phyloP scores from a whole-genome alignment of 2,329 filamentous ascomycete species.

The Aureobasidium pullulans region DNA sequence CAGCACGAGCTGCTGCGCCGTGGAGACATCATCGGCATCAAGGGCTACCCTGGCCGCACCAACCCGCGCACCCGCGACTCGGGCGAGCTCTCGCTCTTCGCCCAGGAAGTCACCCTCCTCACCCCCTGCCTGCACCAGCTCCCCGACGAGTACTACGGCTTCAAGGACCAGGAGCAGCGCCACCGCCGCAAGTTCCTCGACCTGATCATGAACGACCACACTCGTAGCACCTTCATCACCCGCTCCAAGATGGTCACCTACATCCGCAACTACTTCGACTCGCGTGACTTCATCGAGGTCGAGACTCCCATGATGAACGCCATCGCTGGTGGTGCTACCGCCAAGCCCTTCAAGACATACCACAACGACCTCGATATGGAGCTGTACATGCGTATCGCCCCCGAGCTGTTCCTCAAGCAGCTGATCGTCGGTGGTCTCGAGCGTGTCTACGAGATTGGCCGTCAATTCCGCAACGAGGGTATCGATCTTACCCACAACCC shows the following conservation, averaged over 20 bases:
- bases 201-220: conserved; percentile 90
- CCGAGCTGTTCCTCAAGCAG: conserved; percentile 96
- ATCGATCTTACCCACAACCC: conserved; percentile 94
- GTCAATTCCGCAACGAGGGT: conserved; percentile 91
- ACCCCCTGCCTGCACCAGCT: conserved; percentile 87
- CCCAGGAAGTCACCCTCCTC: conserved; percentile 74
- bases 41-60: conserved; percentile 77
- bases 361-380: conserved; percentile 96
- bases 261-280: conserved; percentile 80
- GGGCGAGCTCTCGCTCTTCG: conserved; percentile 91
- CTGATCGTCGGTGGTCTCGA: conserved; percentile 88
- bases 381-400: conserved; percentile 89
- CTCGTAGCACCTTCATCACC: conserved; percentile 74
- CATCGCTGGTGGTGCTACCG: conserved; percentile 91
- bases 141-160: conserved; percentile 86
- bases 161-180: conserved; percentile 90
- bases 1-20: conserved; percentile 85
- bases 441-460: conserved; percentile 90
- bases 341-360: conserved; percentile 88
- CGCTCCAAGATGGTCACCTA: conserved; percentile 83
- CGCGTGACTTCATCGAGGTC: conserved; percentile 80
- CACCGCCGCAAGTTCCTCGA: conserved; percentile 92
- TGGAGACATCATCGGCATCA: conserved; percentile 86
- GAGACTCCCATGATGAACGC: conserved; percentile 97
- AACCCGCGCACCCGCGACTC: conserved; percentile 81